Percentiles rank a stretch among this genome's conserved stretches.
Conservation (phyloP, 306 rosid genomes). For the Amphicarpaea edgeworthii region DNA sequence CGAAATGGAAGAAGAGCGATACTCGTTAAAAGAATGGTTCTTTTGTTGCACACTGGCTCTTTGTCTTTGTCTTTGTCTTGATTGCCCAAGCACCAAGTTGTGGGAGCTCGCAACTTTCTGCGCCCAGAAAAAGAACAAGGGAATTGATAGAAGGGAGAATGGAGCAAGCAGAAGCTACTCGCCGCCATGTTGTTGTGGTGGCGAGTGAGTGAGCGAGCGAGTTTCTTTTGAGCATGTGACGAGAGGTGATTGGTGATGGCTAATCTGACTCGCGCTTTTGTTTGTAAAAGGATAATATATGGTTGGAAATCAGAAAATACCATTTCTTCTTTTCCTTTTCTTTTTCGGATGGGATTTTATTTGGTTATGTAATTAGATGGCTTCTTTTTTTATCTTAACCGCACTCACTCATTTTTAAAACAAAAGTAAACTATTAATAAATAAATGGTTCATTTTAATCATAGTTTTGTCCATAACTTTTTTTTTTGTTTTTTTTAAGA, state of each 20-base stretch:
- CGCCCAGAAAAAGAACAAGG: slow-evolving; percentile 42
- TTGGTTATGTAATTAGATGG: too few species aligned
- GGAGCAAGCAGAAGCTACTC: slow-evolving; percentile 58
- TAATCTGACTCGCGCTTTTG: neutral
- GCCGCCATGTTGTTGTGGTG: neutral
- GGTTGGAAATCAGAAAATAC: slow-evolving; percentile 3
- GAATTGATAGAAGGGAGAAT: slow-evolving; percentile 53
- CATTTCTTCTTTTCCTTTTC: too few species aligned
- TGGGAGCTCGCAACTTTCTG: slow-evolving; percentile 48
- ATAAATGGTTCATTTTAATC: too few species aligned
- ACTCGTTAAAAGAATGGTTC: slow-evolving; percentile 69
- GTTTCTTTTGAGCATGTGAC: neutral
- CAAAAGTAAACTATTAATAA: too few species aligned
- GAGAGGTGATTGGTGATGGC: neutral
- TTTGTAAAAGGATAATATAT: neutral
- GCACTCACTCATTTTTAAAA: too few species aligned
- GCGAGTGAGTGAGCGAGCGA: too few species aligned
- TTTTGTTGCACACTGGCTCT: slow-evolving; percentile 55
- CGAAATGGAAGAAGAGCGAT: slow-evolving; percentile 73
- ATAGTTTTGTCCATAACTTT: too few species aligned
- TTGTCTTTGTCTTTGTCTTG: slow-evolving; percentile 49
- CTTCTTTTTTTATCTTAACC: too few species aligned
- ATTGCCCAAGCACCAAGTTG: slow-evolving; percentile 32
- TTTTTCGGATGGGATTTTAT: too few species aligned
- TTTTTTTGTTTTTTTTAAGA: too few species aligned